Conservation (phyloP, 2,329 filamentous ascomycete species). For the Acephala macrosclerotiorum region DNA sequence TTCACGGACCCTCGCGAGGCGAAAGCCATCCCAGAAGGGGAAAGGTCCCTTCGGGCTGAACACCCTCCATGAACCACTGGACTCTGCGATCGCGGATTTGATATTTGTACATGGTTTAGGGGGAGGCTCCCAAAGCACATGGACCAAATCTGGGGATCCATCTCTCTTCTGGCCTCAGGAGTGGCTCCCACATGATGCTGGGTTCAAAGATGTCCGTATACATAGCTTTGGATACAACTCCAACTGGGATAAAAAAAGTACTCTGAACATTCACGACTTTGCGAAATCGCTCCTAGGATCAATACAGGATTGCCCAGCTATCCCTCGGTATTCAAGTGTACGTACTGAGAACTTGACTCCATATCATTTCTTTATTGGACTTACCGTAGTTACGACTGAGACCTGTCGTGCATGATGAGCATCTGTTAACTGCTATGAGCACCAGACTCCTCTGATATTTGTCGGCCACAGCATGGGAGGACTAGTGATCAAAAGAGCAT, state of each 20-base stretch:
- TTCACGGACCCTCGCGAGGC: too few relatives aligned
- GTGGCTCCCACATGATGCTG: background rate
- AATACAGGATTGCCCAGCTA: background rate
- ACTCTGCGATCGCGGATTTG: background rate
- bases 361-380: too few relatives aligned
- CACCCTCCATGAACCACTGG: too few relatives aligned
- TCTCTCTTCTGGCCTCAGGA: background rate
- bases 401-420: too few relatives aligned
- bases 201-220: background rate
- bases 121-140: too few relatives aligned
- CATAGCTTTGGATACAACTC: background rate
- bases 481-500: background rate
- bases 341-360: too few relatives aligned
- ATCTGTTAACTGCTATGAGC: too few relatives aligned
- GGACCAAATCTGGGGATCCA: background rate
- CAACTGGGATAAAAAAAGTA: background rate
- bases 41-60: too few relatives aligned
- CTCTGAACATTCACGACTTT: background rate
- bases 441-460: background rate
- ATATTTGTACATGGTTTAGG: slow-evolving; percentile 5
- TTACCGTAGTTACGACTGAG: too few relatives aligned
- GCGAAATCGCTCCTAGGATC: background rate
- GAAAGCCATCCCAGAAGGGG: too few relatives aligned
- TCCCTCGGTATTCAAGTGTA: background rate
- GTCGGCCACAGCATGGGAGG: slow-evolving; percentile 4